Conservation (phyloP, 75 land plant species). For the Picea sitchensis region DNA sequence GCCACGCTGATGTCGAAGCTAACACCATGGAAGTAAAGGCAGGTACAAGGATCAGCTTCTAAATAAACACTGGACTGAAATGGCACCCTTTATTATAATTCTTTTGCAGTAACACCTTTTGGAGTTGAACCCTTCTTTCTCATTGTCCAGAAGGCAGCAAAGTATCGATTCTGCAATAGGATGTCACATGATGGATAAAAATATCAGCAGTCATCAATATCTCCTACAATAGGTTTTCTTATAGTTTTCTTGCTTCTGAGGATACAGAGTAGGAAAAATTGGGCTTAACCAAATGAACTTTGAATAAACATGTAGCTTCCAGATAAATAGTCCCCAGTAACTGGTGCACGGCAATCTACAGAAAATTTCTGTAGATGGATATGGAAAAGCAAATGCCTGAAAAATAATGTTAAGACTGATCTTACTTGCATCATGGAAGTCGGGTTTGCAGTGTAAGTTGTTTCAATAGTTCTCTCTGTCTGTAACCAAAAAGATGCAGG, state of each 20-base stretch:
- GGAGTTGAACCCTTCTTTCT: conserved; percentile 26
- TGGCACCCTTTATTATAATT: background rate
- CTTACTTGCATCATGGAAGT: conserved; percentile 96
- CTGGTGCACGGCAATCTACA: background rate
- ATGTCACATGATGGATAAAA: conserved; percentile 8
- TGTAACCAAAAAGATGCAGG: conserved; percentile 20
- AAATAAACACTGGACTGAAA: background rate
- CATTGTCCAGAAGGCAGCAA: conserved; percentile 88
- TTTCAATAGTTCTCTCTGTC: conserved; percentile 73
- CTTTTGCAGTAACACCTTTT: background rate
- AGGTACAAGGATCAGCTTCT: background rate
- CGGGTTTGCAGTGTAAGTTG: conserved; percentile 84
- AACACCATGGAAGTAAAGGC: background rate
- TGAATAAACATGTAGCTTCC: background rate
- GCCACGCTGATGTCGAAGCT: background rate
- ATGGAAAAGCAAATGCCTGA: background rate
- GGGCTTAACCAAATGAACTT: background rate
- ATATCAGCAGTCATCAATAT: background rate
- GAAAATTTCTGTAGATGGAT: background rate
- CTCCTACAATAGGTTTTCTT: background rate
- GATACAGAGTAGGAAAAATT: background rate
- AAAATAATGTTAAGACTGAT: background rate
- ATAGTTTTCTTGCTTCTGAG: background rate
- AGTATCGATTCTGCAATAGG: conserved; percentile 67
- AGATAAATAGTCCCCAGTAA: background rate